Evolutionary conservation across 371 early-diverging fungal genomes (phyloP), one percentile per base, ranked within the genome.

Genomic region (Lichtheimia ornata): DNA sequence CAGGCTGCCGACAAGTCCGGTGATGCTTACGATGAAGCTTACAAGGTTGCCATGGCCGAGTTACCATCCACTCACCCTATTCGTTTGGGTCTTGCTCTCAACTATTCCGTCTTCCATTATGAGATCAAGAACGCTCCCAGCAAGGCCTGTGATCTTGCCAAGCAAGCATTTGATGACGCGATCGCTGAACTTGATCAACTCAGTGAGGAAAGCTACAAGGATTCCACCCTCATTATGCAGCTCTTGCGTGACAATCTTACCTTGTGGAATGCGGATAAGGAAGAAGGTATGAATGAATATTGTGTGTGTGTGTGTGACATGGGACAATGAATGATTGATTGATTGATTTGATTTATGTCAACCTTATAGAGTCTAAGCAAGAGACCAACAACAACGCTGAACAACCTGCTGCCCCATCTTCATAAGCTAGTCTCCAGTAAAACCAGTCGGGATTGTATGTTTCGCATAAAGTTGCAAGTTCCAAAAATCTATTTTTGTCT

Each of bases 161-260:
- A 97, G 84, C 92, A 93, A 74, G 99, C 99, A 11, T 99, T 99
- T 79, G 99, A 99, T 82, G 98, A 98, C 65, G 99, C 99, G 69
- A 99, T 99, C 80, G 73, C 77, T 53, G 99, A 98, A 81, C 85
- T 99, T 69, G 99, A 99, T 85, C 93, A 93, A 66, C 87, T 99
- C 58, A 91, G 91, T 74, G 99, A 99, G 83, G 99, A 99, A 76
- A 94, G 94, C 64, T 99, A 99, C 95, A 99, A 99, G 90, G 99
- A 99, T 84, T 96, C 96, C 59, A 99, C 99, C 42, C 88, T 99
- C 66, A 99, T 99, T 84, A 99, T 99, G 99, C 99, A 99, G 86
- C 88, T 99, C 61, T 86, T 99, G 69, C 88, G 99, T 74, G 99
- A 99, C 82, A 99, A 99, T 89, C 82, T 99, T 71, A 99, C 99